These are phyloP conservation scores for Alternaria sp. DNA, from an alignment of 2,329 filamentous ascomycete species.

Conservation along the genomic window DNA sequence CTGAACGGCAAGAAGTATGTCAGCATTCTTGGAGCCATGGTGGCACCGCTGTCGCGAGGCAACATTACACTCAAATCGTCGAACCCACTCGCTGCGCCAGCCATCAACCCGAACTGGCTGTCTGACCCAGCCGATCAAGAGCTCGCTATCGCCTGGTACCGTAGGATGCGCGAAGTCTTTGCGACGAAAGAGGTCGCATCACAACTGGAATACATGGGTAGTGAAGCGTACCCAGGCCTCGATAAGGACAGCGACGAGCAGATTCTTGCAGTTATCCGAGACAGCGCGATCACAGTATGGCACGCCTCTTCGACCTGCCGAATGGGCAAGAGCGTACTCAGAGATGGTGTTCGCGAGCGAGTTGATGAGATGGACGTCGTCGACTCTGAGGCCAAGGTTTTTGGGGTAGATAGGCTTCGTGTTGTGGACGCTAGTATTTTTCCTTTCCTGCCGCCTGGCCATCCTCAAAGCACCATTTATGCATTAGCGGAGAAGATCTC, in stretches of 20 bases:
- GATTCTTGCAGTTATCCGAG: slow-evolving; percentile 41
- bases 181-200: neutral
- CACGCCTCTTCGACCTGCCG: slow-evolving; percentile 28
- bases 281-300: slow-evolving; percentile 20
- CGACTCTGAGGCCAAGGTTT: slow-evolving; percentile 42
- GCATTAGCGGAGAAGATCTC: slow-evolving; percentile 30
- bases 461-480: slow-evolving; percentile 37
- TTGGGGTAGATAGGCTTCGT: slow-evolving; percentile 42
- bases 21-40: neutral
- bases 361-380: slow-evolving; percentile 41
- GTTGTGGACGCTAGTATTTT: slow-evolving; percentile 44
- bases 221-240: neutral
- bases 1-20: neutral
- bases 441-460: slow-evolving; percentile 45
- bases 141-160: neutral
- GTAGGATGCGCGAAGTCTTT: neutral
- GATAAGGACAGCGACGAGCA: neutral
- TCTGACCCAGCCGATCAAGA: neutral
- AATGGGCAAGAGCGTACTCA: slow-evolving; percentile 29
- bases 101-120: neutral
- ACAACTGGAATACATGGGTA: neutral
- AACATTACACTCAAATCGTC: neutral
- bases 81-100: neutral
- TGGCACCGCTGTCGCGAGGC: neutral
- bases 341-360: neutral